Evolutionary conservation across 768 basidiomycete genomes (phyloP).

Genomic region (Boletales sp.): DNA sequence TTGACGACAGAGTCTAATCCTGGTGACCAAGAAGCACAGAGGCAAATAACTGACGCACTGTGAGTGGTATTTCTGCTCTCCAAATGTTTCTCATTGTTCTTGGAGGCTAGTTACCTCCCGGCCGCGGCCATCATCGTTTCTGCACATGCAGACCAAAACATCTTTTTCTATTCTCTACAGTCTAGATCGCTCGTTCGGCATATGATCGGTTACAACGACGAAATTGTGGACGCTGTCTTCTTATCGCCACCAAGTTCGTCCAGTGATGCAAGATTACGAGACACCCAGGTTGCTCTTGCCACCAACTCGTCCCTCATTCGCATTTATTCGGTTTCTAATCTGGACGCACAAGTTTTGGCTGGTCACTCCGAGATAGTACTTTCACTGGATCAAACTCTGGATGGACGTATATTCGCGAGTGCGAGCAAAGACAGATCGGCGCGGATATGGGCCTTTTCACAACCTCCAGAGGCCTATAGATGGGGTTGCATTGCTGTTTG

Average conservation of each 20-base stretch:
- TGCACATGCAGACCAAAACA: conserved; percentile 95
- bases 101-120: conserved; percentile 59
- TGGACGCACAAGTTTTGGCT: conserved; percentile 82
- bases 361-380: conserved; percentile 94
- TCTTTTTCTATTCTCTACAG: conserved; percentile 83
- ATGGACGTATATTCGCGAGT: conserved; percentile 75
- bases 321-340: conserved; percentile 70
- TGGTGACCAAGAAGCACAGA: conserved; percentile 69
- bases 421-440: conserved; percentile 92
- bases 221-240: conserved; percentile 88
- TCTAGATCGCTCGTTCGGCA: conserved; percentile 67
- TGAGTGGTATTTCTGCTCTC: conserved; percentile 41
- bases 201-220: conserved; percentile 96
- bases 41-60: conserved; percentile 81
- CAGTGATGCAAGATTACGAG: conserved; percentile 30
- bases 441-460: conserved; percentile 66
- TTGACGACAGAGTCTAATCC: conserved; percentile 37
- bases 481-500: conserved; percentile 79
- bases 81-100: conserved; percentile 15
- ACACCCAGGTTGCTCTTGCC: conserved; percentile 87
- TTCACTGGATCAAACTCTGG: conserved; percentile 65
- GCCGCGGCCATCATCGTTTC: conserved; percentile 66
- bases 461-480: conserved; percentile 11
- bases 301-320: conserved; percentile 96
- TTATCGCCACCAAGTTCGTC: conserved; percentile 46